Evolutionary conservation across 2,329 filamentous ascomycete species (phyloP), one percentile per base, ranked within the genome.

Genomic region (Plenodomus biglobosus): DNA sequence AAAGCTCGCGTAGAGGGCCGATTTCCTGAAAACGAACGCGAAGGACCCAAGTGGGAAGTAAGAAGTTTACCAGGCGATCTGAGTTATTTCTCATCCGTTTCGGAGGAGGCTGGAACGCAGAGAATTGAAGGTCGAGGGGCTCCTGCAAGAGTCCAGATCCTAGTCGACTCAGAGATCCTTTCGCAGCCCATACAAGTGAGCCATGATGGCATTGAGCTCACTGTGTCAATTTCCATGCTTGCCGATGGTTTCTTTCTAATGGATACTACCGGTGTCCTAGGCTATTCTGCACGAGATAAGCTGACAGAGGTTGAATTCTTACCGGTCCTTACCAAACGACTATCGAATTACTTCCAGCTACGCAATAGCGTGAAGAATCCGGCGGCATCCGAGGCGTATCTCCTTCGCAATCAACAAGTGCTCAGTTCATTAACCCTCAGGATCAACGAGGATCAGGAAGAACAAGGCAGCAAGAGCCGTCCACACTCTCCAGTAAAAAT

Each of bases 401-500:
- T 95, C 3, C 85, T 85, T 10, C 90, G 88, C 57, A 88, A 96
- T 64, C 85, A 85, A 38, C 90, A 90, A 53, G 83, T 89, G 2
- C 77, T 96, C 21, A 85, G 86, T 27, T 84, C 85, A 3, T 75
- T 96, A 19, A 81, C 80, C 39, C 77, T 88, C 35, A 77, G 82
- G 17, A 76, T 83, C 24, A 81, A 85, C 35, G 78, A 81, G 0
- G 83, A 51, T 85, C 62, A 87, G 83, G 68, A 66, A 7, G 61
- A 59, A 17, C 59, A 61, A 35, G 71, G 73, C 20, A 58, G 57
- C n/a, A 85, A 84, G 0, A 88, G 89, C 65, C 80, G 92, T 8
- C 85, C 85, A 3, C 83, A 86, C n/a, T 96, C 92, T 1, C 92
- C 92, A 0, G 89, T 95, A 40, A 97, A 96, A 69, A 80, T 96